Evolutionary conservation across 1,284 basidiomycete species (phyloP).

Genomic region (Rhodotorula sp.): DNA sequence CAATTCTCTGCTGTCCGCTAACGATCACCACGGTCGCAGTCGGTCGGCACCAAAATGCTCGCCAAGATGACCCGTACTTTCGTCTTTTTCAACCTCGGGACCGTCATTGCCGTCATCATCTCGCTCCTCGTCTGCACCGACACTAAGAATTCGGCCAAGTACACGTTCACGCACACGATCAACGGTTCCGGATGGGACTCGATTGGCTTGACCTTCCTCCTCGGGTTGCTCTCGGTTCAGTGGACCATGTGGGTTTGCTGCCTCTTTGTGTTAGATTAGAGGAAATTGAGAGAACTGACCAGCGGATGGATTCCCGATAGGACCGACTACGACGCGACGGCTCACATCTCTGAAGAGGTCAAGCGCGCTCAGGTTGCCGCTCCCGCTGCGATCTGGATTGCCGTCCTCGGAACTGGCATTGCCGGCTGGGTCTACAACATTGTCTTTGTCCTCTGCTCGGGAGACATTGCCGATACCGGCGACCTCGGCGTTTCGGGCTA

Average conservation of each 20-base stretch:
- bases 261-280: slow-evolving; percentile 31
- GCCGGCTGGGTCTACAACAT: slow-evolving; percentile 56
- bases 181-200: slow-evolving; percentile 79
- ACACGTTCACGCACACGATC: slow-evolving; percentile 72
- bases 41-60: slow-evolving; percentile 74
- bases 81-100: slow-evolving; percentile 82
- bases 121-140: slow-evolving; percentile 74
- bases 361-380: slow-evolving; percentile 80
- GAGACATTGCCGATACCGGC: slow-evolving; percentile 26
- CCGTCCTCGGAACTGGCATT: slow-evolving; percentile 79
- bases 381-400: slow-evolving; percentile 68
- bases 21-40: slow-evolving; percentile 52
- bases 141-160: slow-evolving; percentile 73
- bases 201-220: slow-evolving; percentile 77
- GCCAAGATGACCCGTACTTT: slow-evolving; percentile 75
- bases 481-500: slow-evolving; percentile 29
- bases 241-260: slow-evolving; percentile 48
- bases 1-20: neutral
- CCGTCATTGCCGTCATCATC: slow-evolving; percentile 66
- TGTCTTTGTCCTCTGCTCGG: slow-evolving; percentile 39
- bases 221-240: slow-evolving; percentile 84
- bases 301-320: neutral
- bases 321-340: slow-evolving; percentile 56
- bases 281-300: neutral
- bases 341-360: slow-evolving; percentile 92